phyloP scores from a whole-genome alignment of 345 rosid genomes.

The Melaleuca alternifolia region DNA sequence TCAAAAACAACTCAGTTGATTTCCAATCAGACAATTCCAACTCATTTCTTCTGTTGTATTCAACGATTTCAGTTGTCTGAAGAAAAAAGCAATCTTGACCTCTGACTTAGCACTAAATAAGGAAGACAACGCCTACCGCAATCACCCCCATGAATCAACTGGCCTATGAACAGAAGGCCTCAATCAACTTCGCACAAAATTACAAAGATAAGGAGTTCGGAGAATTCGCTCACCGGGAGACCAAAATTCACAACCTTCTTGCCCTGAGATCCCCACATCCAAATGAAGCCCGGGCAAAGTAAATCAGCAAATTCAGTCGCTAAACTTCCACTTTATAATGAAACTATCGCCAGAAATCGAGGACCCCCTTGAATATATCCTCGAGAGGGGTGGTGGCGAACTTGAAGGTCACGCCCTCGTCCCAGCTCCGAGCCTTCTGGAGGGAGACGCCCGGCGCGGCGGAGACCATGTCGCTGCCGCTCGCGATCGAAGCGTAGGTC shows the following conservation, averaged over 20 bases:
- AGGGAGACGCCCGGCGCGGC: too few relatives aligned
- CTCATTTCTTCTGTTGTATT: neutral
- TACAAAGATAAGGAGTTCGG: neutral
- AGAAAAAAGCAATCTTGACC: neutral
- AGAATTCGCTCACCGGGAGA: conserved; percentile 54
- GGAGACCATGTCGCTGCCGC: too few relatives aligned
- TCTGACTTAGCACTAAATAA: neutral
- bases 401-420: too few relatives aligned
- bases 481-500: too few relatives aligned
- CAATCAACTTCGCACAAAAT: neutral
- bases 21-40: neutral
- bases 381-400: conserved; percentile 46
- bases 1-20: neutral
- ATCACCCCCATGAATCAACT: neutral
- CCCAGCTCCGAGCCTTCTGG: too few relatives aligned
- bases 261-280: conserved; percentile 38
- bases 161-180: neutral
- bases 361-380: conserved; percentile 64
- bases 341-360: neutral
- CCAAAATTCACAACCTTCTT: conserved; percentile 94
- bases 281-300: neutral
- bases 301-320: neutral
- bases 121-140: neutral
- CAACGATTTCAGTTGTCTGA: neutral
- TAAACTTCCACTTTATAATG: neutral